These are phyloP conservation scores for Yamadazyma insecticola DNA, from an alignment of 805 yeast genomes.

Conservation along the genomic window DNA sequence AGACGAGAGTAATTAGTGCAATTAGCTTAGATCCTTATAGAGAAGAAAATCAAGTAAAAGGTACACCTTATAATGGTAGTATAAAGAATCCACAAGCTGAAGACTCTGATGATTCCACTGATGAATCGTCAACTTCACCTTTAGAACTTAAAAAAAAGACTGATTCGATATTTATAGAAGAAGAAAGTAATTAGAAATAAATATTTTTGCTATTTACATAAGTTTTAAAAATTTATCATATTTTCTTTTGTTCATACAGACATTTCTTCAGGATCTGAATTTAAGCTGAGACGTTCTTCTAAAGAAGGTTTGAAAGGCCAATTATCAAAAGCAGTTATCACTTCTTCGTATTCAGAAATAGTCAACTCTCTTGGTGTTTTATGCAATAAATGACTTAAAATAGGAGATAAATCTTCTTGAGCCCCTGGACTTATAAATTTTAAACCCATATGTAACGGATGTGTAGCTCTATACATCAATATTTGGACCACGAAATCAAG, in stretches of 20 bases:
- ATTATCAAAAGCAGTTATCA: slow-evolving; percentile 49
- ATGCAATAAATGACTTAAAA: slow-evolving; percentile 27
- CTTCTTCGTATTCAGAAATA: slow-evolving; percentile 46
- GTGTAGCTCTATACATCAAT: slow-evolving; percentile 42
- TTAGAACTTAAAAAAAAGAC: too few species aligned
- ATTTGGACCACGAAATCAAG: slow-evolving; percentile 67
- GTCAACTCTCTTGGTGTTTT: slow-evolving; percentile 47
- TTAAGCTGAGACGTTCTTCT: slow-evolving; percentile 14
- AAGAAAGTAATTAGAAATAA: too few species aligned
- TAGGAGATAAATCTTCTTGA: slow-evolving; percentile 40
- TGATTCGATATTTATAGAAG: too few species aligned
- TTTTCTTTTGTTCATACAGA: slow-evolving; percentile 1
- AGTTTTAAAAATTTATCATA: not conserved
- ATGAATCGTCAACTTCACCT: too few species aligned
- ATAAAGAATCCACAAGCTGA: too few species aligned
- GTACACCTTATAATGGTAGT: too few species aligned
- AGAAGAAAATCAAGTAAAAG: too few species aligned
- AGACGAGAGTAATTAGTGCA: too few species aligned
- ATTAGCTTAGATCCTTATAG: too few species aligned
- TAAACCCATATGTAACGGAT: slow-evolving; percentile 40
- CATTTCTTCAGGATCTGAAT: slow-evolving; percentile 7
- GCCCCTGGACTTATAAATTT: slow-evolving; percentile 81
- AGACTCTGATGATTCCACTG: too few species aligned
- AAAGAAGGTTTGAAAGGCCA: slow-evolving; percentile 86
- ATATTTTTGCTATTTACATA: not conserved